Conservation (phyloP, 306 rosid species). For the Sesbania bispinosa region DNA sequence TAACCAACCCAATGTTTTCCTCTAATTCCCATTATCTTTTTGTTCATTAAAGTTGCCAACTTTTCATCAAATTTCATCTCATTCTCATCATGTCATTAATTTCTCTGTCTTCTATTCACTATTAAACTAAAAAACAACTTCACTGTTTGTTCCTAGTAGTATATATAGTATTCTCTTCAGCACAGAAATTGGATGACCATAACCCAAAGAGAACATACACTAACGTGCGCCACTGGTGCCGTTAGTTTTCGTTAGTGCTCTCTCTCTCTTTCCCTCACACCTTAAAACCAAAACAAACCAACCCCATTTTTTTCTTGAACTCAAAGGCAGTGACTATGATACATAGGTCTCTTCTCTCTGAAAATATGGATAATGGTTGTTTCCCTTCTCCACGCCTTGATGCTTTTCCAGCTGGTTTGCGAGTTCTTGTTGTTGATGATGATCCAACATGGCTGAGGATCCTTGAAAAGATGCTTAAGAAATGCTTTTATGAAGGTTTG, state of each 20-base stretch:
- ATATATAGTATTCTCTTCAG: background rate
- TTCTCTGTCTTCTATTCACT: background rate
- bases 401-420: constrained; percentile 84
- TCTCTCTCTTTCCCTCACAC: constrained; percentile 14
- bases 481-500: constrained; percentile 86
- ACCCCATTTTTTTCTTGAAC: constrained; percentile 15
- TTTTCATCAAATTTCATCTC: background rate
- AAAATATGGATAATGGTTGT: constrained; percentile 76
- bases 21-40: constrained; percentile 2
- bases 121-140: background rate
- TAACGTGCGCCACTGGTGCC: constrained; percentile 49
- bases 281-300: constrained; percentile 49
- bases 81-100: background rate
- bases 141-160: constrained; percentile 26
- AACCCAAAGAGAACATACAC: constrained; percentile 30
- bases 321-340: constrained; percentile 16
- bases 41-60: constrained; percentile 16
- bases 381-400: constrained; percentile 65
- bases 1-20: background rate
- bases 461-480: constrained; percentile 97
- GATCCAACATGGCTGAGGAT: constrained; percentile 96
- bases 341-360: constrained; percentile 15
- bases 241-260: constrained; percentile 52
- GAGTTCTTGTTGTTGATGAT: constrained; percentile 94
- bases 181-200: constrained; percentile 13